A percentile compares a stretch with the other conserved stretches of the same genome.
Evolutionary conservation across 352 stramenopile genomes (phyloP).

Genomic region (Lagenidium giganteum): DNA sequence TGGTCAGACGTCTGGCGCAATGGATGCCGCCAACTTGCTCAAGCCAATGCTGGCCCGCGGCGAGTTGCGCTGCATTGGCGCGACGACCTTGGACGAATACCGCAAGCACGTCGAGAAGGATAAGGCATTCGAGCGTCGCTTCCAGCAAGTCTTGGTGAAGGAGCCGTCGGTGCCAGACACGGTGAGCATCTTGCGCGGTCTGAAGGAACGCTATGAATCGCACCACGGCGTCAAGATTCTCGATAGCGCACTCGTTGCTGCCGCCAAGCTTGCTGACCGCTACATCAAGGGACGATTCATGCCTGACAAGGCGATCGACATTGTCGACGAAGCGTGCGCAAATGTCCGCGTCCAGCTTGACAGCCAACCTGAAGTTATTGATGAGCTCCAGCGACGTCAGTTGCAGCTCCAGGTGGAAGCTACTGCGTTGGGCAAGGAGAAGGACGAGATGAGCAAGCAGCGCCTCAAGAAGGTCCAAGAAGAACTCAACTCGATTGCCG

Average conservation of each 20-base stretch:
- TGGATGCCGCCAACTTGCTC: slow-evolving; percentile 98
- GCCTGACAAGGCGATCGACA: slow-evolving; percentile 94
- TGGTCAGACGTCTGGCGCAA: slow-evolving; percentile 87
- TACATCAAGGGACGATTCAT: slow-evolving; percentile 92
- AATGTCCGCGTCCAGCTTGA: slow-evolving; percentile 93
- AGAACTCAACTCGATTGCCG: slow-evolving; percentile 89
- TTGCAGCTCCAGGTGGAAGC: slow-evolving; percentile 96
- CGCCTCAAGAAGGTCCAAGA: slow-evolving; percentile 89
- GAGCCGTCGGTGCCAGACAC: slow-evolving; percentile 95
- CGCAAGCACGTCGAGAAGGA: slow-evolving; percentile 98
- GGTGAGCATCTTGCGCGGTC: slow-evolving; percentile 93
- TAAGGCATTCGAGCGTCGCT: slow-evolving; percentile 95
- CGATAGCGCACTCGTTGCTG: slow-evolving; percentile 91
- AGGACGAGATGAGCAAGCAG: slow-evolving; percentile 90
- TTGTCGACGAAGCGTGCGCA: slow-evolving; percentile 93
- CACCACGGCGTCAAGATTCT: slow-evolving; percentile 96
- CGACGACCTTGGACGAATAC: slow-evolving; percentile 98
- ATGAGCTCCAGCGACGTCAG: slow-evolving; percentile 92
- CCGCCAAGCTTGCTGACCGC: slow-evolving; percentile 91
- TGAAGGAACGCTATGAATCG: slow-evolving; percentile 96
- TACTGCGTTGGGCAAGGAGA: slow-evolving; percentile 91
- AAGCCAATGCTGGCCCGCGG: slow-evolving; percentile 97
- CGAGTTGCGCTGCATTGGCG: slow-evolving; percentile 96
- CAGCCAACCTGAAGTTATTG: slow-evolving; percentile 94
- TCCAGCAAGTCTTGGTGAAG: slow-evolving; percentile 95